These are phyloP conservation scores for Aureobasidium sp. DNA, from an alignment of 2,329 filamentous ascomycete genomes.

Conservation along the genomic window DNA sequence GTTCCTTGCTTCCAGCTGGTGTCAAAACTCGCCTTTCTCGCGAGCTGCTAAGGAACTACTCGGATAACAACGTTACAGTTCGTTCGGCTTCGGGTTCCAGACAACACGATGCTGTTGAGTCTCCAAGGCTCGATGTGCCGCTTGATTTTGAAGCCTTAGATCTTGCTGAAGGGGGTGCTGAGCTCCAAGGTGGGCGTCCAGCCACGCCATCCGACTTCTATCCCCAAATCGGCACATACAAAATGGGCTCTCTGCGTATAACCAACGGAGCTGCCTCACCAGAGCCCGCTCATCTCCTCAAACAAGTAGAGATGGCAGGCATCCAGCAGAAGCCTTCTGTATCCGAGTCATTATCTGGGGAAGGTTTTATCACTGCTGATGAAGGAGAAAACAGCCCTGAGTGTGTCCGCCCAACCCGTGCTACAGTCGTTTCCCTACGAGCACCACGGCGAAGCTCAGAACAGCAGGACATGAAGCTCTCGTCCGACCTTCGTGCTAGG, in stretches of 20 bases:
- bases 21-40: slow-evolving; percentile 23
- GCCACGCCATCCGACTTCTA: slow-evolving; percentile 29
- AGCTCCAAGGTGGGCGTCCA: not conserved
- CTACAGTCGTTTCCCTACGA: slow-evolving; percentile 9
- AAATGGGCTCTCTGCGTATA: slow-evolving; percentile 38
- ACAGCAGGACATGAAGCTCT: not conserved
- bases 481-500: not conserved
- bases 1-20: slow-evolving; percentile 36
- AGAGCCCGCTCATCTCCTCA: slow-evolving; percentile 30
- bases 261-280: slow-evolving; percentile 43
- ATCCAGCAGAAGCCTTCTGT: not conserved
- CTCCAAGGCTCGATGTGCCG: slow-evolving; percentile 4
- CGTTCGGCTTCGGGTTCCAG: not conserved
- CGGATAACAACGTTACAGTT: slow-evolving; percentile 1
- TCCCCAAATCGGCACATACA: slow-evolving; percentile 34
- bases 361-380: slow-evolving; percentile 8
- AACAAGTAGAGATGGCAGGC: not conserved
- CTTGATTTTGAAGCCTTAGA: slow-evolving; percentile 21
- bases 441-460: not conserved
- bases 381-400: slow-evolving; percentile 17
- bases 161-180: slow-evolving; percentile 19
- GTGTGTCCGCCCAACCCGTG: slow-evolving; percentile 20
- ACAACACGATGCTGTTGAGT: not conserved
- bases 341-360: not conserved
- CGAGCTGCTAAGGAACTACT: slow-evolving; percentile 18